Percentiles rank a stretch among this genome's conserved stretches.
phyloP scores from a whole-genome alignment of 768 basidiomycete genomes.

The Xerocomellus dryophilus region DNA sequence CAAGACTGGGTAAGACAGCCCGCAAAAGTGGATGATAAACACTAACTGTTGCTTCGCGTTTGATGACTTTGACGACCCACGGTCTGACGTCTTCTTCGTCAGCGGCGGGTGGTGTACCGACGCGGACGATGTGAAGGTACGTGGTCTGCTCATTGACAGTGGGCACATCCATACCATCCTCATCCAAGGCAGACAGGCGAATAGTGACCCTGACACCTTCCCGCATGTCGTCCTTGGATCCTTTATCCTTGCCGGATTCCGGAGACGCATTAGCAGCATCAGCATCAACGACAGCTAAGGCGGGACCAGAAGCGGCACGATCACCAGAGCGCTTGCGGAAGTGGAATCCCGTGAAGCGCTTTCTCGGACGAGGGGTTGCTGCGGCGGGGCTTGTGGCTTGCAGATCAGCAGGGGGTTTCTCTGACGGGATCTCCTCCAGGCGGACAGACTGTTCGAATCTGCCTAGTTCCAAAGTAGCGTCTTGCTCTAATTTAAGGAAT shows the following conservation, averaged over 20 bases:
- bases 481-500: conserved; percentile 69
- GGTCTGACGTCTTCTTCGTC: conserved; percentile 62
- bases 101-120: conserved; percentile 45
- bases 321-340: conserved; percentile 58
- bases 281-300: conserved; percentile 74
- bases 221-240: conserved; percentile 45
- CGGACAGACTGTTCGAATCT: conserved; percentile 51
- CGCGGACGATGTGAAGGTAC: conserved; percentile 79
- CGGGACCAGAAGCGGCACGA: conserved; percentile 66
- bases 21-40: not conserved
- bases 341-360: conserved; percentile 64
- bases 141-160: conserved; percentile 84
- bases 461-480: conserved; percentile 75
- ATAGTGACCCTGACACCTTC: conserved; percentile 79
- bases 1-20: not conserved
- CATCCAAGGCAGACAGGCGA: conserved; percentile 76
- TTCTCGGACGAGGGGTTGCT: conserved; percentile 31
- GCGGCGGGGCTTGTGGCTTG: conserved; percentile 13
- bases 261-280: conserved; percentile 39
- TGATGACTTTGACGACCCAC: conserved; percentile 92
- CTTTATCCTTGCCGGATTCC: conserved; percentile 41
- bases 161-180: conserved; percentile 62
- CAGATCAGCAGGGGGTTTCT: conserved; percentile 11
- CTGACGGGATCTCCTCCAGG: conserved; percentile 4
- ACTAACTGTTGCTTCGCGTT: conserved; percentile 80